These are phyloP conservation scores for Trematosphaeria pertusa DNA, from an alignment of 2,329 filamentous ascomycete species.

Conservation along the genomic window DNA sequence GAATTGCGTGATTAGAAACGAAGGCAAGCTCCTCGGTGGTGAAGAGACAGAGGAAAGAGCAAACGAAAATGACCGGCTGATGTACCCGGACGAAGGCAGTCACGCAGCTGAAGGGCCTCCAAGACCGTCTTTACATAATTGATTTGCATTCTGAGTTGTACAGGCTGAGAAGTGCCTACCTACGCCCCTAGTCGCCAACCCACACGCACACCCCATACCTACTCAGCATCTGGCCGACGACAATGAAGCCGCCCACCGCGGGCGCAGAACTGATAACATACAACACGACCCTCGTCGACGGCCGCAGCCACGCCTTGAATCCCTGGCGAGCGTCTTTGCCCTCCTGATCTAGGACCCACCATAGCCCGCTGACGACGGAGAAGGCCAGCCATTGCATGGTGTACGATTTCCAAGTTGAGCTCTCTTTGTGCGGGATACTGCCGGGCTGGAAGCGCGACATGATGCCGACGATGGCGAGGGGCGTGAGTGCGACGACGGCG, in stretches of 20 bases:
- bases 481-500: constrained; percentile 16
- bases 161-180: too few species aligned
- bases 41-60: too few species aligned
- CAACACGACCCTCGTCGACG: constrained; percentile 1
- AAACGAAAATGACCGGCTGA: too few species aligned
- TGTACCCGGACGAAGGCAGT: too few species aligned
- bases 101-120: too few species aligned
- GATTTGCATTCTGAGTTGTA: too few species aligned
- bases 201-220: constrained; percentile 31
- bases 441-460: constrained; percentile 31
- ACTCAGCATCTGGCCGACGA: constrained; percentile 37
- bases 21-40: too few species aligned
- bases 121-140: too few species aligned
- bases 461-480: constrained; percentile 29
- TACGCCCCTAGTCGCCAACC: constrained; percentile 21
- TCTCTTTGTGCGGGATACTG: constrained; percentile 22
- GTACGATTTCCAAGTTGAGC: constrained; percentile 26
- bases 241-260: constrained; percentile 33
- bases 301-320: constrained; percentile 3
- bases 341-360: constrained; percentile 23
- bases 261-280: constrained; percentile 18
- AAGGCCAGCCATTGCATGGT: constrained; percentile 32
- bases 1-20: too few species aligned
- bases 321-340: constrained; percentile 15
- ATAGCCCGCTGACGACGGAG: constrained; percentile 15